A percentile compares a stretch with the other conserved stretches of the same genome.
Evolutionary conservation across 2,329 filamentous ascomycete genomes (phyloP).

Genomic region (Ophiostoma sp.): DNA sequence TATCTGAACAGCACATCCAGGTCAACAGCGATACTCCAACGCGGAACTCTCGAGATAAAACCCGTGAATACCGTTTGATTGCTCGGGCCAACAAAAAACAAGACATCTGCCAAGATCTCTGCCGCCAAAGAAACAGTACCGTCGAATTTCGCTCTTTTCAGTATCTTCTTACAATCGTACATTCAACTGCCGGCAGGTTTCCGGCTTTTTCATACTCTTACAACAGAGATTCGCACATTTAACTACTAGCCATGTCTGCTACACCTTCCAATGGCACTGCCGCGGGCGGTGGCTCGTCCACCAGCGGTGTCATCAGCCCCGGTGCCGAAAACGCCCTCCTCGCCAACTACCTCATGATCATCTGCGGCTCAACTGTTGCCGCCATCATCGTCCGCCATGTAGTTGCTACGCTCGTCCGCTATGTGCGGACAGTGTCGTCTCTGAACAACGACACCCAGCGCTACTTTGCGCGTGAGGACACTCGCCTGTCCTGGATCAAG

Average conservation of each 20-base stretch:
- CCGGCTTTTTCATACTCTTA: slow-evolving; percentile 8
- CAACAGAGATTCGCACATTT: background rate
- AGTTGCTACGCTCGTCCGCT: slow-evolving; percentile 54
- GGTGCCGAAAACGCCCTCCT: slow-evolving; percentile 49
- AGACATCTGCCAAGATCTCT: background rate
- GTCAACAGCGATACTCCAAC: too few species aligned
- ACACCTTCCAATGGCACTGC: slow-evolving; percentile 23
- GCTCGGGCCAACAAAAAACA: background rate
- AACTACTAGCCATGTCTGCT: slow-evolving; percentile 19
- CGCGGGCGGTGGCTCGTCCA: background rate
- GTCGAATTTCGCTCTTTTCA: background rate
- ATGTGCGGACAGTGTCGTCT: slow-evolving; percentile 68
- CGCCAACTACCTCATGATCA: slow-evolving; percentile 55
- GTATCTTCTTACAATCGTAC: too few species aligned
- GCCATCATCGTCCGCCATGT: slow-evolving; percentile 64
- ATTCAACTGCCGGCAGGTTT: slow-evolving; percentile 22
- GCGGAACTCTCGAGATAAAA: too few species aligned
- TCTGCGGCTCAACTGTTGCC: slow-evolving; percentile 58
- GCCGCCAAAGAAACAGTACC: background rate
- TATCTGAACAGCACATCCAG: background rate
- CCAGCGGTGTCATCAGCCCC: slow-evolving; percentile 31
- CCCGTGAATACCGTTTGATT: background rate
- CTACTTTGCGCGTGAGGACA: slow-evolving; percentile 63
- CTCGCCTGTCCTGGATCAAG: slow-evolving; percentile 56
- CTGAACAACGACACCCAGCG: slow-evolving; percentile 73